Conservation (phyloP, 2,329 filamentous ascomycete genomes). For the Mollisiaceae sp. region DNA sequence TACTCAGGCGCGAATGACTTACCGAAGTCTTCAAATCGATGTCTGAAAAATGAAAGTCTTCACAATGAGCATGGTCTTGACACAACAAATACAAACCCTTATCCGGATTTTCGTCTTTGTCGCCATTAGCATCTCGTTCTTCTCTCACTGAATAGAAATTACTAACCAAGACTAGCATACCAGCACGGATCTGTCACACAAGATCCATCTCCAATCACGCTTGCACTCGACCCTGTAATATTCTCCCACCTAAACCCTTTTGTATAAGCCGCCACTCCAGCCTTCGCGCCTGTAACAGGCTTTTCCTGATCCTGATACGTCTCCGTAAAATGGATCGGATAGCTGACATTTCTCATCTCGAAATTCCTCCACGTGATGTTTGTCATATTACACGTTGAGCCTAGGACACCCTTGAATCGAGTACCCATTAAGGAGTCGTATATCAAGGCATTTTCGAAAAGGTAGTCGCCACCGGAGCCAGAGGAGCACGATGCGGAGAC, state of each 20-base stretch:
- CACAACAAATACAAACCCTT: conserved; percentile 6
- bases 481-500: conserved; percentile 3
- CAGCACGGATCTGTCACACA: conserved; percentile 1
- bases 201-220: not conserved
- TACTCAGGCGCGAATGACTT: not conserved
- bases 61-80: conserved; percentile 1
- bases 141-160: not conserved
- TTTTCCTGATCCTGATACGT: conserved; percentile 8
- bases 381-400: not conserved
- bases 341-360: conserved; percentile 3
- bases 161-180: conserved; percentile 2
- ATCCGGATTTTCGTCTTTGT: not conserved
- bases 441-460: not conserved
- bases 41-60: not conserved
- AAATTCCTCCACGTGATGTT: conserved; percentile 2
- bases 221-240: not conserved
- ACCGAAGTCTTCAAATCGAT: not conserved
- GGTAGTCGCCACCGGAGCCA: not conserved
- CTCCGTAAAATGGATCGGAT: conserved; percentile 6
- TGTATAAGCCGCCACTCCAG: not conserved
- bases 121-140: not conserved
- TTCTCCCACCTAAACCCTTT: not conserved
- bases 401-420: not conserved
- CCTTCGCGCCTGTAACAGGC: not conserved
- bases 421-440: conserved; percentile 1